phyloP scores from a whole-genome alignment of 306 rosid species.

The Morella rubra region DNA sequence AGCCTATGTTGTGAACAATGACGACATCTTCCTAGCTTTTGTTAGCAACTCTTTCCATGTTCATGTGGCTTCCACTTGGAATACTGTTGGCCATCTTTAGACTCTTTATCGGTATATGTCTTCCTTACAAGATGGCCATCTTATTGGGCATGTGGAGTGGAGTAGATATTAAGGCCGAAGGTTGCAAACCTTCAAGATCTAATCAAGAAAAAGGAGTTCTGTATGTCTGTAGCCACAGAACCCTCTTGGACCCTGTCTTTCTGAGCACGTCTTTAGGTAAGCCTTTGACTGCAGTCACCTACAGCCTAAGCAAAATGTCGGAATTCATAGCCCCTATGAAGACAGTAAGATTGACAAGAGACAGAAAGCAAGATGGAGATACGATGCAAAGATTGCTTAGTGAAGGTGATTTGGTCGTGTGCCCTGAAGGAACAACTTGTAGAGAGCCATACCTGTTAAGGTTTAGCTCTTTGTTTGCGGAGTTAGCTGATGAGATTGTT shows the following conservation, averaged over 20 bases:
- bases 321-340: slow-evolving; percentile 59
- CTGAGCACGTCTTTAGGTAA: slow-evolving; percentile 47
- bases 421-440: slow-evolving; percentile 98
- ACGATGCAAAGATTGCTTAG: slow-evolving; percentile 55
- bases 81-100: slow-evolving; percentile 58
- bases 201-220: slow-evolving; percentile 48
- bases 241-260: slow-evolving; percentile 76
- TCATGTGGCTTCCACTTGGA: slow-evolving; percentile 82
- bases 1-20: slow-evolving; percentile 61
- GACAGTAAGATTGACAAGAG: slow-evolving; percentile 70
- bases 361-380: slow-evolving; percentile 62
- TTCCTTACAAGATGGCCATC: slow-evolving; percentile 52
- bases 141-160: slow-evolving; percentile 49
- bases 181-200: slow-evolving; percentile 21
- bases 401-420: slow-evolving; percentile 87
- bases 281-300: slow-evolving; percentile 72
- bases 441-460: slow-evolving; percentile 87
- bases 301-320: slow-evolving; percentile 66
- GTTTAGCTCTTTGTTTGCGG: slow-evolving; percentile 90
- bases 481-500: slow-evolving; percentile 73
- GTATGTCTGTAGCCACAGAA: slow-evolving; percentile 74
- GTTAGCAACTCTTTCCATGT: slow-evolving; percentile 59
- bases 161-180: slow-evolving; percentile 35
- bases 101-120: slow-evolving; percentile 53
- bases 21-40: no score